Base-by-base conservation (phyloP, 176 grass and related monocot genomes). In the Melocanna baccifera region DNA sequence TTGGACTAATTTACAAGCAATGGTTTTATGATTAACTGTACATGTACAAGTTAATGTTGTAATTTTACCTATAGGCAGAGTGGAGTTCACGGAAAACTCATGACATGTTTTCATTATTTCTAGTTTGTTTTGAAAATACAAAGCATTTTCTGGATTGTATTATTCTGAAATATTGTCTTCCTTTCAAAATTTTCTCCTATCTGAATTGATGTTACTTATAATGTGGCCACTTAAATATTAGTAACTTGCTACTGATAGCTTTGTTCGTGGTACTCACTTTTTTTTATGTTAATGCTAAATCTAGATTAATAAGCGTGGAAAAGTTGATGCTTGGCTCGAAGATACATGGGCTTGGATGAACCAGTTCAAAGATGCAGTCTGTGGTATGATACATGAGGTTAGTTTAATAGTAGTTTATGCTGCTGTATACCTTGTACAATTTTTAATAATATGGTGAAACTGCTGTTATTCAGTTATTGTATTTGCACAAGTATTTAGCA, bases 281-380 rank as follows among this genome's bases (percentile, higher is more conserved):
- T 41, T 92, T 16, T 52, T 84, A 52, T 30, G 66, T 72, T 79
- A 46, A 84, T 93, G 34, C 61, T 45, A 46, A 83, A 84, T 89
- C 30, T 76, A 98, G 96, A 86, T 98, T 76, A 92, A 90, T 64
- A 69, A 75, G 37, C 73, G 55, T 71, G 93, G 92, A 79, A 95
- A 85, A 83, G 80, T 98, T 86, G 91, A 98, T 34, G 73, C 76
- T 85, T 98, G 96, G 96, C 92, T 98, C 83, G 89, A 98, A 88
- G 93, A 93, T 65, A 83, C 90, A 56, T 98, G 96, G 96, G 76
- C 79, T 75, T 95, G 91, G 91, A 93, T 93, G 89, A 76, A 95
- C 51, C 89, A 92, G 67, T 93, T 98, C 63, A 98, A 99, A 90
- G 97, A 94, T 80, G 76, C 78, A 80, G 79, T 96, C 36, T 30